These are phyloP conservation scores for Cronartium ribicola DNA, from an alignment of 1,284 basidiomycete species.

Conservation along the genomic window DNA sequence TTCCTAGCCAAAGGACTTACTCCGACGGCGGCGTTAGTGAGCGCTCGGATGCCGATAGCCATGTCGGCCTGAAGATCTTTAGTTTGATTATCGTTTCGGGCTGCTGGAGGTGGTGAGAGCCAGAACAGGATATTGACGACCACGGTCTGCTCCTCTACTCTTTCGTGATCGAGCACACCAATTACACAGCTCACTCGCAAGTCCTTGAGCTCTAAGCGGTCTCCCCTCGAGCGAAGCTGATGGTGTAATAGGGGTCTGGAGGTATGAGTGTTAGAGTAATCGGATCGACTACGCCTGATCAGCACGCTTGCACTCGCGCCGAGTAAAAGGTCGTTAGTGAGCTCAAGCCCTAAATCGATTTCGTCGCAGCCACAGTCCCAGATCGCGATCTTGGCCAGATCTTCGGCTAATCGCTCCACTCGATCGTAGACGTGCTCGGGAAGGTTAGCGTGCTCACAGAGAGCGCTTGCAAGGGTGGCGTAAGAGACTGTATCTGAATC, in stretches of 20 bases:
- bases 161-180: constrained; percentile 6
- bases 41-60: neutral
- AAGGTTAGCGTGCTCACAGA: neutral
- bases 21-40: neutral
- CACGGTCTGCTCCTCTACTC: neutral
- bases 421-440: neutral
- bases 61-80: neutral
- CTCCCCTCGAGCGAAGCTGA: neutral
- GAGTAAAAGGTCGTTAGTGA: neutral
- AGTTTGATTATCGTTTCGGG: neutral
- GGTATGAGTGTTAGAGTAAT: neutral
- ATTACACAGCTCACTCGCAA: neutral
- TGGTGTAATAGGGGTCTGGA: neutral
- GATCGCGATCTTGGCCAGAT: neutral
- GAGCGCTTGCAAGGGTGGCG: neutral
- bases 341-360: neutral
- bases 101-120: neutral
- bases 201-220: neutral
- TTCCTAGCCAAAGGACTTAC: neutral
- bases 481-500: constrained; percentile 12
- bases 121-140: neutral
- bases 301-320: neutral
- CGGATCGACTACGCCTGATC: neutral
- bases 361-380: neutral
- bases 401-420: neutral